A percentile compares a stretch with the other conserved stretches of the same genome.
phyloP scores from a whole-genome alignment of 768 basidiomycete genomes.

The Neoboletus subvelutipes region DNA sequence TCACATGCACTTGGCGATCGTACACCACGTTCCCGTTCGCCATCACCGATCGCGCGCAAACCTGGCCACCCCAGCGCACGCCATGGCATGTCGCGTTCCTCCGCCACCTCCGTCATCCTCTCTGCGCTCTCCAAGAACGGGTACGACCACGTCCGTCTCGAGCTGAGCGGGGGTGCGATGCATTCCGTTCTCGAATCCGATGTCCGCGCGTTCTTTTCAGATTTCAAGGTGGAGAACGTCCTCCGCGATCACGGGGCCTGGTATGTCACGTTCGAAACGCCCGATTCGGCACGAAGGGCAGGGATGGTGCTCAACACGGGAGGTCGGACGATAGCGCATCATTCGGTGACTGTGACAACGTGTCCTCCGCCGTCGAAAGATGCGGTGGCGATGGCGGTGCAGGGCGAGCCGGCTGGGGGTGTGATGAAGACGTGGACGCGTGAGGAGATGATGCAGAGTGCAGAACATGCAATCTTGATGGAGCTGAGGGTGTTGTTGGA shows the following conservation, averaged over 20 bases:
- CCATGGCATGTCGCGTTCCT: constrained; percentile 21
- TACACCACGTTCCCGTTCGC: constrained; percentile 35
- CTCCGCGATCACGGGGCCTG: constrained; percentile 69
- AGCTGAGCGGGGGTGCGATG: constrained; percentile 44
- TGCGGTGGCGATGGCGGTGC: constrained; percentile 31
- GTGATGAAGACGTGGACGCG: constrained; percentile 51
- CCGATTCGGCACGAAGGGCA: constrained; percentile 64
- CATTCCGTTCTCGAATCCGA: constrained; percentile 62
- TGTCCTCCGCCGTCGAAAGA: constrained; percentile 36
- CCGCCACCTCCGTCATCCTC: constrained; percentile 21
- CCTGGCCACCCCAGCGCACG: constrained; percentile 35
- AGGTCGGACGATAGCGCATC: constrained; percentile 55
- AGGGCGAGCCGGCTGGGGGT: constrained; percentile 30
- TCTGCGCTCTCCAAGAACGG: constrained; percentile 60
- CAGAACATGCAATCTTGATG: constrained; percentile 52
- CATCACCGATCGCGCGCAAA: constrained; percentile 42
- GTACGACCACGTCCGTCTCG: constrained; percentile 64
- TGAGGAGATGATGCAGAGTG: constrained; percentile 51
- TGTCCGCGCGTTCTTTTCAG: constrained; percentile 64
- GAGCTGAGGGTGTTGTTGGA: constrained; percentile 58
- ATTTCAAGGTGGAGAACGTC: constrained; percentile 71
- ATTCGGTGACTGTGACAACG: constrained; percentile 56
- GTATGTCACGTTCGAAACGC: constrained; percentile 76
- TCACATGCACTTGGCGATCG: constrained; percentile 17
- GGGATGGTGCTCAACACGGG: constrained; percentile 57